Evolutionary conservation across 2,329 filamentous ascomycete species (phyloP).

Genomic region (Aspergillus ruber): DNA sequence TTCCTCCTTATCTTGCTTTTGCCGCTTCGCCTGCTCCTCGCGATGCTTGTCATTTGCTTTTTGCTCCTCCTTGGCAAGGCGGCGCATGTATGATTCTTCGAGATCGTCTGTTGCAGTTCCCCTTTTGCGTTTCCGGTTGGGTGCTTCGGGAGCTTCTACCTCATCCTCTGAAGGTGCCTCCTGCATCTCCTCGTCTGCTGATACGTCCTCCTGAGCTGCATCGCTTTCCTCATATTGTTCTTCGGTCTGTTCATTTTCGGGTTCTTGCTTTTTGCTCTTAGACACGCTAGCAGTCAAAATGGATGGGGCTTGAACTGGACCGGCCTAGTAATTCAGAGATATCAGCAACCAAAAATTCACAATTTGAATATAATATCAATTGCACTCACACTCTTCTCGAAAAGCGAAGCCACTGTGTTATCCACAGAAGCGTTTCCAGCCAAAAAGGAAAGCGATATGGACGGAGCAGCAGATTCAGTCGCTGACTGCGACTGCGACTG

Average conservation of each 20-base stretch:
- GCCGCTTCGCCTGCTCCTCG: conserved; percentile 32
- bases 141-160: conserved; percentile 12
- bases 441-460: conserved; percentile 34
- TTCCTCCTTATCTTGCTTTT: conserved; percentile 44
- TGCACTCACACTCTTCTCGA: conserved; percentile 62
- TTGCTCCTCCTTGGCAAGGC: conserved; percentile 37
- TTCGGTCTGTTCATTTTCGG: conserved; percentile 18
- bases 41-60: conserved; percentile 30
- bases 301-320: conserved; percentile 34
- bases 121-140: conserved; percentile 49
- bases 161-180: conserved; percentile 42
- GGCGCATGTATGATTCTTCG: conserved; percentile 40
- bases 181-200: conserved; percentile 32
- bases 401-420: conserved; percentile 63
- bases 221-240: conserved; percentile 22
- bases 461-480: conserved; percentile 6
- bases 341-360: conserved; percentile 4
- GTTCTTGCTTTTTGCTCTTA: conserved; percentile 12
- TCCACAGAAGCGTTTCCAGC: conserved; percentile 60
- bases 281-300: conserved; percentile 9
- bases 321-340: conserved; percentile 22
- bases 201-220: conserved; percentile 12
- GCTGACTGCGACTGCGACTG: conserved; percentile 18
- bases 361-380: background rate
- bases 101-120: conserved; percentile 40